Evolutionary conservation across 192 early-diverging fungal genomes (phyloP).

Genomic region (Radiomyces spectabilis): DNA sequence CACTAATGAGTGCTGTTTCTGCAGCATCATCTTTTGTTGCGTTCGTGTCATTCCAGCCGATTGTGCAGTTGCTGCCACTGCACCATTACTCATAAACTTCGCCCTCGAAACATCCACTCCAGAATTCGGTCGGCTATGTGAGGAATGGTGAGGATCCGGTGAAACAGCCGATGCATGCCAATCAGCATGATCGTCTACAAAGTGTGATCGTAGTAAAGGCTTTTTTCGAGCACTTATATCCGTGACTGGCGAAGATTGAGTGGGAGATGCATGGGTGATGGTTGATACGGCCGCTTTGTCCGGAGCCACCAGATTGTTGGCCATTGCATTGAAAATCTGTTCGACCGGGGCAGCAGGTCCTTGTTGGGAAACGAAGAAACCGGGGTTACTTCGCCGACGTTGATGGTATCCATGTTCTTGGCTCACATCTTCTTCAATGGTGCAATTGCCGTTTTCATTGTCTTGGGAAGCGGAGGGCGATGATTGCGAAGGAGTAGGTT

Average conservation of each 20-base stretch:
- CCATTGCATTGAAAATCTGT: neutral
- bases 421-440: too few species aligned
- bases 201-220: too few species aligned
- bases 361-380: neutral
- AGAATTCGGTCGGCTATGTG: neutral
- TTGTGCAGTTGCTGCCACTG: conserved; percentile 1
- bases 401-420: too few species aligned
- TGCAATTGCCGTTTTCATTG: too few species aligned
- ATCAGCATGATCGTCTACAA: too few species aligned
- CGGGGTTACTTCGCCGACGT: neutral
- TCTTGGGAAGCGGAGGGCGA: too few species aligned
- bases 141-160: neutral
- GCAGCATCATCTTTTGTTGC: conserved; percentile 36
- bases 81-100: conserved; percentile 1
- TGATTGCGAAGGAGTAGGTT: too few species aligned
- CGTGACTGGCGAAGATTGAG: too few species aligned
- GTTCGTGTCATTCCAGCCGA: conserved; percentile 27
- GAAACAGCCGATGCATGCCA: too few species aligned
- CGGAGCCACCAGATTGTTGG: neutral
- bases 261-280: too few species aligned
- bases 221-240: too few species aligned
- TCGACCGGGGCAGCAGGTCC: neutral
- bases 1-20: conserved; percentile 30
- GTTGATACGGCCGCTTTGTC: neutral
- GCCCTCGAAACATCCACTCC: too few species aligned